A percentile compares a stretch with the other conserved stretches of the same genome.
These are phyloP conservation scores for Candolleomyces eurysporus DNA, from an alignment of 768 basidiomycete genomes.

Conservation along the genomic window DNA sequence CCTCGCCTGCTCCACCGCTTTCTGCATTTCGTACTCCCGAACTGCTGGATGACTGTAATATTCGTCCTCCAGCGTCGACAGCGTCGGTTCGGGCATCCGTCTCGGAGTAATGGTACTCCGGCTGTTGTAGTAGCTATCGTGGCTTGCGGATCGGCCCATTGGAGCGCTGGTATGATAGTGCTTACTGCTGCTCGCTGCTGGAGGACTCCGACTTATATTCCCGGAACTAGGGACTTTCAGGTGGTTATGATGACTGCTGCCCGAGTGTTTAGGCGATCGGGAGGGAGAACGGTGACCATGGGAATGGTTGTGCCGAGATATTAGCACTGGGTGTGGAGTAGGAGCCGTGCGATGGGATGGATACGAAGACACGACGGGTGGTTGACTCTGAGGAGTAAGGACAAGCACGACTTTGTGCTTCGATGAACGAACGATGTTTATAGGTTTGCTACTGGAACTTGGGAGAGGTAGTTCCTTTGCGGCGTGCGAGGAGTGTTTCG, in stretches of 20 bases:
- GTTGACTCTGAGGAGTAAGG: conserved; percentile 6
- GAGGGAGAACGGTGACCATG: neutral
- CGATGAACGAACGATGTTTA: neutral
- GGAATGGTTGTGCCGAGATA: neutral
- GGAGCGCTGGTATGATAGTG: neutral
- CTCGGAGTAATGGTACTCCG: neutral
- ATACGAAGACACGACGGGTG: neutral
- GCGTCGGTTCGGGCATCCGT: neutral
- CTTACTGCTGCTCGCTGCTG: neutral
- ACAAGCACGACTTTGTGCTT: conserved; percentile 3
- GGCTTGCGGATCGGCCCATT: neutral
- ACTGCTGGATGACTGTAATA: conserved; percentile 11
- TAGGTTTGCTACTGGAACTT: neutral
- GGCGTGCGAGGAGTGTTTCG: neutral
- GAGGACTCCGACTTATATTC: neutral
- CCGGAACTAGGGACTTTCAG: neutral
- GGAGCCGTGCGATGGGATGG: conserved; percentile 10
- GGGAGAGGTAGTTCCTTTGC: neutral
- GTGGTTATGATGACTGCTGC: neutral
- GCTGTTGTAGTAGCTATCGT: neutral
- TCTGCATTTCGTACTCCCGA: conserved; percentile 10
- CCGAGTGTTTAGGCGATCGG: neutral
- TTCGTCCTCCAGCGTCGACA: conserved; percentile 3
- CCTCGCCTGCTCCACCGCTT: conserved; percentile 9
- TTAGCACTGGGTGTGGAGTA: neutral